These are phyloP conservation scores for Fusarium aywerte DNA, from an alignment of 2,329 filamentous ascomycete species.

Conservation along the genomic window DNA sequence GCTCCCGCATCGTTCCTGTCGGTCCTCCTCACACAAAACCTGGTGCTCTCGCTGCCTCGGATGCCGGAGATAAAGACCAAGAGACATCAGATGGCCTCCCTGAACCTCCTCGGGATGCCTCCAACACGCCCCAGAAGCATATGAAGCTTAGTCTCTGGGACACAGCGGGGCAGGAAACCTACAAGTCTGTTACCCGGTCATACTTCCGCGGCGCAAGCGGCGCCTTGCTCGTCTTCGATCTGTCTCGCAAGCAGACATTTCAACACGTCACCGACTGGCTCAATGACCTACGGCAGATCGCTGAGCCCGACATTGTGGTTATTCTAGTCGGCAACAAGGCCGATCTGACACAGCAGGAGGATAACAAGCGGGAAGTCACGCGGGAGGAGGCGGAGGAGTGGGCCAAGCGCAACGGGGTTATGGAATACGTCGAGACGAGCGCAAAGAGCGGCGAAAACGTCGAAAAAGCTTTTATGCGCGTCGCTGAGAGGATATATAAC, in stretches of 20 bases:
- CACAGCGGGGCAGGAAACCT: slow-evolving; percentile 95
- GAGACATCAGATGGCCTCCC: slow-evolving; percentile 58
- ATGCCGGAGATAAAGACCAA: slow-evolving; percentile 24
- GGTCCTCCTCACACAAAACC: slow-evolving; percentile 77
- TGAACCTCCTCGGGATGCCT: slow-evolving; percentile 60
- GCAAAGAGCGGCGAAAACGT: slow-evolving; percentile 96
- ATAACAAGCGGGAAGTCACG: slow-evolving; percentile 82
- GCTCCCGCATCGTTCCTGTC: slow-evolving; percentile 90
- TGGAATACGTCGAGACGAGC: slow-evolving; percentile 95
- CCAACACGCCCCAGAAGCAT: slow-evolving; percentile 68
- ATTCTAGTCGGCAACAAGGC: slow-evolving; percentile 96
- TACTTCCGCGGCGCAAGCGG: slow-evolving; percentile 85
- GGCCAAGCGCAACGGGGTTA: slow-evolving; percentile 85
- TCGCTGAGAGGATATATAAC: slow-evolving; percentile 94
- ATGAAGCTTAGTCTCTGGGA: slow-evolving; percentile 98
- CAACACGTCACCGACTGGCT: slow-evolving; percentile 92
- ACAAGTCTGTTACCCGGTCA: slow-evolving; percentile 93
- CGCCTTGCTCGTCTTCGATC: slow-evolving; percentile 91
- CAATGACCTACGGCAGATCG: slow-evolving; percentile 91
- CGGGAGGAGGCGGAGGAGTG: slow-evolving; percentile 87
- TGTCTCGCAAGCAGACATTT: slow-evolving; percentile 86
- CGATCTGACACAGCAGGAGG: slow-evolving; percentile 72
- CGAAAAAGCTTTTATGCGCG: slow-evolving; percentile 90
- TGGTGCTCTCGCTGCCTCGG: slow-evolving; percentile 44
- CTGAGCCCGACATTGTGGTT: slow-evolving; percentile 94